These are phyloP conservation scores for Lavandula angustifolia DNA, from an alignment of 257 asterid species.

Conservation along the genomic window DNA sequence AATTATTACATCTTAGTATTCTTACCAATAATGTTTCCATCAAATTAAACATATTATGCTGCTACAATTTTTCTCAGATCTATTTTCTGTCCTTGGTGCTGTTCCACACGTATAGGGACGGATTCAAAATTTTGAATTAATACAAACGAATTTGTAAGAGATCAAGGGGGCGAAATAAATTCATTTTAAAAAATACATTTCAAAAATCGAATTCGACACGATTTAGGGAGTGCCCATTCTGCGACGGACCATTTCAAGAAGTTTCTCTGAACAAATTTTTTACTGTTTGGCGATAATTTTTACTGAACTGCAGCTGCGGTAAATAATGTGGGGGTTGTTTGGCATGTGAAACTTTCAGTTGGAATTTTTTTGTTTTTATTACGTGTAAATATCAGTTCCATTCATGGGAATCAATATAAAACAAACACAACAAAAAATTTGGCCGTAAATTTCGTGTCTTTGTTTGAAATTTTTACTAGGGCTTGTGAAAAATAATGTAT, in stretches of 20 bases:
- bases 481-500: constrained; percentile 20
- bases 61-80: neutral
- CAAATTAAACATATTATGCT: neutral
- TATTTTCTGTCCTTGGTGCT: neutral
- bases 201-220: too few species aligned
- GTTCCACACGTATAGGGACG: neutral
- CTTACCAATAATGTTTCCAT: neutral
- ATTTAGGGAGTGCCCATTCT: too few species aligned
- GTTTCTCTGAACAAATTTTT: neutral
- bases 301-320: constrained; percentile 12
- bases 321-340: constrained; percentile 35
- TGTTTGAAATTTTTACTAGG: neutral
- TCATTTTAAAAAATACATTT: too few species aligned
- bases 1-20: constrained; percentile 13
- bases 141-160: too few species aligned
- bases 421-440: constrained; percentile 13
- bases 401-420: constrained; percentile 7
- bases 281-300: neutral
- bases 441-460: constrained; percentile 18
- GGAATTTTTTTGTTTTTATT: constrained; percentile 37
- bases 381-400: constrained; percentile 34
- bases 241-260: neutral
- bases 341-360: constrained; percentile 55
- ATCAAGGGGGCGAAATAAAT: too few species aligned
- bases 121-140: neutral